Conservation (phyloP, 2,329 filamentous ascomycete genomes). For the Penicillium brasilianum region DNA sequence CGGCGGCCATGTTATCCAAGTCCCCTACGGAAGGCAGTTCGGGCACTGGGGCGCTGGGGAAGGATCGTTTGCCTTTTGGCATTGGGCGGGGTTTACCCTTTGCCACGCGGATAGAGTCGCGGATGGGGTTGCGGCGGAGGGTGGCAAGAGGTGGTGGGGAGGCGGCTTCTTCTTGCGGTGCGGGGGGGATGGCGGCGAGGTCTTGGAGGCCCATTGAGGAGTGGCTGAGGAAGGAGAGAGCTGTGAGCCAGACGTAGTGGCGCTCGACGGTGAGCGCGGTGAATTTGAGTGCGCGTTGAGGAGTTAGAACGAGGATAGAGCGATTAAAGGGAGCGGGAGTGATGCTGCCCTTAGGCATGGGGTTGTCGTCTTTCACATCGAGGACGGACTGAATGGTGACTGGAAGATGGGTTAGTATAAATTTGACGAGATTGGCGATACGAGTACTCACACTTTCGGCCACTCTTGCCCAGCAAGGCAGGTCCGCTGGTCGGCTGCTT, state of each 20-base stretch:
- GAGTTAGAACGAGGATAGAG: slow-evolving; percentile 93
- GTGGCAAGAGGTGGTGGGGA: slow-evolving; percentile 51
- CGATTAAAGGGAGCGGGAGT: slow-evolving; percentile 73
- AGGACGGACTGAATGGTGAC: slow-evolving; percentile 95
- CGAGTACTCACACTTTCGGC: slow-evolving; percentile 81
- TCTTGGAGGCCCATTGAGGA: slow-evolving; percentile 82
- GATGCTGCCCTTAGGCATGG: slow-evolving; percentile 72
- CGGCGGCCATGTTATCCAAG: slow-evolving; percentile 47
- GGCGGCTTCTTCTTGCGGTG: slow-evolving; percentile 48
- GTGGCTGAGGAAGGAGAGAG: slow-evolving; percentile 91
- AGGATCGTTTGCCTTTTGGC: slow-evolving; percentile 48
- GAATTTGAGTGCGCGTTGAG: slow-evolving; percentile 92
- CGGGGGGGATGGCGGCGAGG: slow-evolving; percentile 64
- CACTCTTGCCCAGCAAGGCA: slow-evolving; percentile 90
- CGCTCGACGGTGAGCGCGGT: slow-evolving; percentile 82
- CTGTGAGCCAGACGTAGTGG: slow-evolving; percentile 93
- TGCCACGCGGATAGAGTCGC: slow-evolving; percentile 87
- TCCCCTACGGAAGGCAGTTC: slow-evolving; percentile 37
- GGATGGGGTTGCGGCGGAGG: slow-evolving; percentile 66
- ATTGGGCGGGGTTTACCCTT: slow-evolving; percentile 68
- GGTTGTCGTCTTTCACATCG: slow-evolving; percentile 93
- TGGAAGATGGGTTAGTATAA: slow-evolving; percentile 46
- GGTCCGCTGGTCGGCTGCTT: slow-evolving; percentile 90
- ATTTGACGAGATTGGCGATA: slow-evolving; percentile 1
- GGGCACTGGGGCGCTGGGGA: slow-evolving; percentile 39